These are phyloP conservation scores for Combretum micranthum DNA, from an alignment of 345 rosid genomes.

Conservation along the genomic window DNA sequence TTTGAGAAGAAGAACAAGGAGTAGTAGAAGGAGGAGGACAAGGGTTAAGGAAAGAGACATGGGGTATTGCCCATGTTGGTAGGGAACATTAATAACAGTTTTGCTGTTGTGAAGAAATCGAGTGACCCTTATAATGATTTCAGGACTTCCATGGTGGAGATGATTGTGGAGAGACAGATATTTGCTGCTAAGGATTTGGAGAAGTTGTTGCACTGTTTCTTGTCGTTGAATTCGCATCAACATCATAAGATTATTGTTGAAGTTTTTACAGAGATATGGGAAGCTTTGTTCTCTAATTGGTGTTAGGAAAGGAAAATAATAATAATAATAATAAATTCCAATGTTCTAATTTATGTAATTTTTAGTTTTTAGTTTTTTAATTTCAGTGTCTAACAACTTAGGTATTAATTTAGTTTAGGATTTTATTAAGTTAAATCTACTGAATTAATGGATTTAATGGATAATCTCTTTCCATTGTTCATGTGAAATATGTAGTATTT, in stretches of 20 bases:
- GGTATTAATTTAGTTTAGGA: background rate
- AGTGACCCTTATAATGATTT: constrained; percentile 27
- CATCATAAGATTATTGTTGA: constrained; percentile 23
- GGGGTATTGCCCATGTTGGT: constrained; percentile 15
- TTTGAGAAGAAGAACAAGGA: constrained; percentile 6
- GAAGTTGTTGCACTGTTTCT: constrained; percentile 26
- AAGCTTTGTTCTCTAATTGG: constrained; percentile 15
- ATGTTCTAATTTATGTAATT: background rate
- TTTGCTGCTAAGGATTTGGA: constrained; percentile 23
- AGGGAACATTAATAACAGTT: constrained; percentile 49
- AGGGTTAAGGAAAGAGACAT: constrained; percentile 5
- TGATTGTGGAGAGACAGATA: constrained; percentile 31
- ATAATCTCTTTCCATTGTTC: background rate
- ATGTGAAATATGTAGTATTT: background rate
- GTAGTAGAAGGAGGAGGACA: constrained; percentile 12
- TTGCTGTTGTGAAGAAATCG: constrained; percentile 40
- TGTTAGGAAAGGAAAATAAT: background rate
- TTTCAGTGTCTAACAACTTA: background rate
- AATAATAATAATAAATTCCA: no score
- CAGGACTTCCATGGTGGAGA: constrained; percentile 36
- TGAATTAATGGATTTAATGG: constrained; percentile 1
- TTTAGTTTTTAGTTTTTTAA: background rate
- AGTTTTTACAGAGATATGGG: constrained; percentile 27
- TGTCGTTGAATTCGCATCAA: constrained; percentile 22
- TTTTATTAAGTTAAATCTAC: background rate